Base-by-base conservation (phyloP, 176 grass and related monocot genomes). In the Hordeum vulgare region DNA sequence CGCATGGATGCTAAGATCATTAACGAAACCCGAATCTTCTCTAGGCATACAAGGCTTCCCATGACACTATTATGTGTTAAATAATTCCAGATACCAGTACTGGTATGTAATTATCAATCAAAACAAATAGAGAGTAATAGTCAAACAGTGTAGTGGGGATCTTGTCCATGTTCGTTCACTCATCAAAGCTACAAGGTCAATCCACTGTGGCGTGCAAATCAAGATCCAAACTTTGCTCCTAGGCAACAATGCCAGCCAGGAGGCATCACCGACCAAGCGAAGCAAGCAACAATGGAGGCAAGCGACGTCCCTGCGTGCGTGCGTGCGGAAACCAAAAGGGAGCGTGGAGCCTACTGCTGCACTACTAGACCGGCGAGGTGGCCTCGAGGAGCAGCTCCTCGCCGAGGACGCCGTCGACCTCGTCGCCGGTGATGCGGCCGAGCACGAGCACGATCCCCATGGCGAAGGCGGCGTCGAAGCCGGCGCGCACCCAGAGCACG, bases 401-500 rank as follows among this genome's bases (percentile, higher is more conserved):
- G 45, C 6, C 33, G 21, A 74, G 64, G 33, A 83, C 81, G n/a
- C 86, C 89, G 36, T 90, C 89, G 14, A 88, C 36, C 42, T 90
- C 91, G 40, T 92, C 83, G 59, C 83, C 85, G 63, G 80, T 87
- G 81, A 99, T 88, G 70, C 92, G 80, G 68, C 94, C 96, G 40
- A 99, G 93, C 47, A 96, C 93, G 71, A 99, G 87, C 40, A 99
- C 91, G 68, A 96, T 62, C 47, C 91, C 96, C 91, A 99, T 96
- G 71, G 85, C 89, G 72, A 99, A 96, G 17, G 93, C 96, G 1
- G 93, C 89, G 51, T 99, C 96, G 73, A 91, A 93, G 3, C 88
- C 87, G 0, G 93, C 89, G 3, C 67, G 57, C 44, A 99, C 79
- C 80, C 91, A 90, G 9, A 99, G 91, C 78, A 90, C 90, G 83